Evolutionary conservation across 2,329 filamentous ascomycete genomes (phyloP).

Genomic region (Dactylellina sp.): DNA sequence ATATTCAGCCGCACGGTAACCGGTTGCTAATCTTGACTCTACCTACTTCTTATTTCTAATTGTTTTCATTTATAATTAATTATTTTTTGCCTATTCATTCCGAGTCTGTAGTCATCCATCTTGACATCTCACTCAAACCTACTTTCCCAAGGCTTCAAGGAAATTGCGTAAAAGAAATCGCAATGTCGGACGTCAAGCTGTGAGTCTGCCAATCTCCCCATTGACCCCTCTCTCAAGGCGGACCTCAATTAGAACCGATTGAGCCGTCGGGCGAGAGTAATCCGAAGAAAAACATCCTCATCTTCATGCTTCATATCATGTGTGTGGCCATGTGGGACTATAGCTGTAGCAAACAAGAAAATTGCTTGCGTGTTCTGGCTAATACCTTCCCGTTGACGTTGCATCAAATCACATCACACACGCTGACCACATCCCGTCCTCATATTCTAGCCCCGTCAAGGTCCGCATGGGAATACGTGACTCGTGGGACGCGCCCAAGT

Average conservation of each 20-base stretch:
- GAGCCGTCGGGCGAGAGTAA: constrained; percentile 19
- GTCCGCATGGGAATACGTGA: constrained; percentile 54
- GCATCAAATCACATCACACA: not conserved
- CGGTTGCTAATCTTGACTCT: constrained; percentile 13
- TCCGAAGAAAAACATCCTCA: not conserved
- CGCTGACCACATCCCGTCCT: constrained; percentile 20
- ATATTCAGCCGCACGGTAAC: constrained; percentile 34
- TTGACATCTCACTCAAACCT: not conserved
- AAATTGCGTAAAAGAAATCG: constrained; percentile 10
- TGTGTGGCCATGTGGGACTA: constrained; percentile 4
- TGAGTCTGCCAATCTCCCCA: constrained; percentile 28
- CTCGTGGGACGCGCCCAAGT: constrained; percentile 49
- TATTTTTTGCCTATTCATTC: not conserved
- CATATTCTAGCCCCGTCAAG: constrained; percentile 46
- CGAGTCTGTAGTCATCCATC: constrained; percentile 6
- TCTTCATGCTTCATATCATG: constrained; percentile 15
- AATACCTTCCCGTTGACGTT: no score
- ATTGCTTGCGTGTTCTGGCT: no score
- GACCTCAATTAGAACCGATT: constrained; percentile 15
- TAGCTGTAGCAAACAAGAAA: constrained; percentile 24
- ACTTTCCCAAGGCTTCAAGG: not conserved
- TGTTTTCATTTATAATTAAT: not conserved
- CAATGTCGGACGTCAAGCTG: constrained; percentile 49
- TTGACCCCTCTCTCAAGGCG: constrained; percentile 11
- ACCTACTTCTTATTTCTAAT: not conserved